These are phyloP conservation scores for Annulohypoxylon truncatum DNA, from an alignment of 2,329 filamentous ascomycete species.

Conservation along the genomic window DNA sequence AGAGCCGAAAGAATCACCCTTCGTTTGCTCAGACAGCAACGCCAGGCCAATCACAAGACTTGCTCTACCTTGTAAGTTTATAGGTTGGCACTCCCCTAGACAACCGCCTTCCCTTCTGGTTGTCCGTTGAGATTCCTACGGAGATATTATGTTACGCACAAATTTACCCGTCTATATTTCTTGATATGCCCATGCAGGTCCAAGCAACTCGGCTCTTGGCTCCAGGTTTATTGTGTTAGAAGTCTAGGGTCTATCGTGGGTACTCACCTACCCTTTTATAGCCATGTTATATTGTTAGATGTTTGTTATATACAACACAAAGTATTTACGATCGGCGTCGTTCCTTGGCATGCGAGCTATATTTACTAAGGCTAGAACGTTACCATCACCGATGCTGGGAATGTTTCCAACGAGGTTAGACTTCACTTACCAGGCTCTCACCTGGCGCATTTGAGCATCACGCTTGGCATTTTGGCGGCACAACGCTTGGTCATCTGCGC, in stretches of 20 bases:
- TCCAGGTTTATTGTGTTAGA: conserved; percentile 7
- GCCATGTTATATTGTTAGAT: not conserved
- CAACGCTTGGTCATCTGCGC: conserved; percentile 36
- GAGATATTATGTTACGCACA: conserved; percentile 2
- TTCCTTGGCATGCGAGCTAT: conserved; percentile 30
- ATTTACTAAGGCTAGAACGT: conserved; percentile 21
- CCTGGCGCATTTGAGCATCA: conserved; percentile 21
- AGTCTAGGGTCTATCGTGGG: conserved; percentile 12
- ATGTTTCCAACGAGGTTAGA: conserved; percentile 4
- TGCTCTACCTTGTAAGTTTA: conserved; percentile 14
- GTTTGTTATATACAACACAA: conserved; percentile 8
- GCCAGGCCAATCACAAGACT: conserved; percentile 29
- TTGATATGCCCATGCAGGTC: conserved; percentile 37
- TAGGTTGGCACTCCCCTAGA: conserved; percentile 21
- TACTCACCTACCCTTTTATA: conserved; percentile 27
- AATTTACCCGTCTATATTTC: conserved; percentile 38
- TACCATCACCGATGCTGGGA: conserved; percentile 20
- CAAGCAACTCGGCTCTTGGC: conserved; percentile 24
- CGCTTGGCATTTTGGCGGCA: conserved; percentile 29
- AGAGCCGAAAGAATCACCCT: conserved; percentile 33
- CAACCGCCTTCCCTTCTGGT: conserved; percentile 37
- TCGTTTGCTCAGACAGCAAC: conserved; percentile 11
- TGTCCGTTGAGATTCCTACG: conserved; percentile 17
- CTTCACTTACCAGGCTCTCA: conserved; percentile 9
- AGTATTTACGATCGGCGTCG: not conserved